Evolutionary conservation across 169 alveolate species (phyloP), one percentile per base, ranked within the genome.

Genomic region (Neospora caninum): DNA sequence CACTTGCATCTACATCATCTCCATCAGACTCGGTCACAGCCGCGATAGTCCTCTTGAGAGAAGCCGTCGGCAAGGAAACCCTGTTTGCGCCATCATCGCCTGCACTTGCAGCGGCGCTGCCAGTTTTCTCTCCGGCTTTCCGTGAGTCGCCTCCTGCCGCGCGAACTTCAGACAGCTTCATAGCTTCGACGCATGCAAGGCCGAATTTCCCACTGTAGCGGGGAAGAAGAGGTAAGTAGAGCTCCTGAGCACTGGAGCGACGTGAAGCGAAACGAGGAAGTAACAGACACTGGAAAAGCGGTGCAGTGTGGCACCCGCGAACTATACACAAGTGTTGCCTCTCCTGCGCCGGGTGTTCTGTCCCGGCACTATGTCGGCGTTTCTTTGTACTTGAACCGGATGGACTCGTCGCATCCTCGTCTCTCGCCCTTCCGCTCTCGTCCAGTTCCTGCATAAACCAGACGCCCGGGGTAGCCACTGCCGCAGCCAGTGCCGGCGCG

Each of bases 81-180:
- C 58, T 10, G 22, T 2, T n/a, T 20, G 39, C 10, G 42, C 45
- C 41, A 78, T 78, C 42, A 0, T 78, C 86, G 22, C 31, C 86
- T n/a, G 39, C 45, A 2, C 42, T n/a, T 6, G 1, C 86, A 20
- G 42, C 42, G 39, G 86, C n/a, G 86, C 86, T n/a, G n/a, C 45
- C n/a, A 6, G 20, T 4, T 22, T 78, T 78, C 86, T 38, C 86
- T 36, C 86, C 86, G 13, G 29, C 1, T 43, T 78, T 78, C 42
- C 86, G 86, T 27, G 73, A 27, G 34, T 22, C 31, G 73, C n/a
- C n/a, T 9, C 25, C 73, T 13, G 73, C 73, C 7, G 73, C 25
- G 86, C 86, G 86, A 2, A 78, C 86, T n/a, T 78, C 86, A 29
- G 86, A n/a, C 86, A 78, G 86, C 22, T n/a, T 78, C 49, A 78